Evolutionary conservation across 2,329 filamentous ascomycete species (phyloP), one percentile per base, ranked within the genome.

Genomic region (Sporothrix curviconia): DNA sequence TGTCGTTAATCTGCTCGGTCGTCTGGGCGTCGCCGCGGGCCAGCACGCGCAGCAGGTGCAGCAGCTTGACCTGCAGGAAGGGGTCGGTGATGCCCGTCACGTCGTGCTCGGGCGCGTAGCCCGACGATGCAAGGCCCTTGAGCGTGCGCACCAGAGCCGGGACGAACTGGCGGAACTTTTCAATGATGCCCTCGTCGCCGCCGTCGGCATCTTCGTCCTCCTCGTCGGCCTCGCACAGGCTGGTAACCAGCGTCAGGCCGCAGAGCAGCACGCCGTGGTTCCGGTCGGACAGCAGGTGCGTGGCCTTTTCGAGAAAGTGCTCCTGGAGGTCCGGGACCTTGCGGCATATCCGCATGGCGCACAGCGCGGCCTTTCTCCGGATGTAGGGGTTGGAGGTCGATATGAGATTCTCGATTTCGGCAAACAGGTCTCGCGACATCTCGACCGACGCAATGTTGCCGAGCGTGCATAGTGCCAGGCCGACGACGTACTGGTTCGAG

Each of bases 331-430:
- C 94, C 6, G 95, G 94, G 11, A 99, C 94, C 73, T 99, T 99
- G 66, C 91, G 87, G 75, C 92, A 96, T 79, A 99, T 96, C 64
- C 92, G 84, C 94, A 99, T 99, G 52, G 94, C 94, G 74, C 94
- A 99, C n/a, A 99, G 81, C 4, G 94, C 94, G 17, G 94, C 94
- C 77, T 99, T 99, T 65, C 94, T 84, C 66, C 94, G 84, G 69
- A 99, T 96, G 70, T 99, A 99, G n/a, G 94, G 94, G 71, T 99
- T 99, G 55, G 91, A 87, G 50, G 92, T 96, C 42, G 91, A 88
- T 63, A 99, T 78, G 50, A 97, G 84, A 60, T 82, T 89, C 73
- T 99, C 95, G 70, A 99, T 89, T 78, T 99, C 92, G 64, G 91
- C 84, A 72, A 99, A 99, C 19, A 99, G 78, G 74, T 99, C 94